A percentile compares a stretch with the other conserved stretches of the same genome.
Evolutionary conservation across 805 yeast genomes (phyloP).

Genomic region (Hanseniaspora clermontiae): DNA sequence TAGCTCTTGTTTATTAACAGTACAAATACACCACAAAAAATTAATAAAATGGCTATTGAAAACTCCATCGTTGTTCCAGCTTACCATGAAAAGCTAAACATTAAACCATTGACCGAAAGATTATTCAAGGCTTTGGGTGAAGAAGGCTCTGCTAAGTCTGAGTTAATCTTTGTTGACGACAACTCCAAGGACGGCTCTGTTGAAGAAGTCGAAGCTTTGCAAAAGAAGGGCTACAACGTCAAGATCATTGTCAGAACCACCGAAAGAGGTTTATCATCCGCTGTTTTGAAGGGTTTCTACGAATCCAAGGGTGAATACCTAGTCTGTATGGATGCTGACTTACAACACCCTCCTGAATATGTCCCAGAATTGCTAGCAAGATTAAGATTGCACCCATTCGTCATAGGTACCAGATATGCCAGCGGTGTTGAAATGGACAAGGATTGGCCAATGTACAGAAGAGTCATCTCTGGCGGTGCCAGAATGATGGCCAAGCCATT

Average conservation of each 20-base stretch:
- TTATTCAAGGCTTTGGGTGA: conserved; percentile 38
- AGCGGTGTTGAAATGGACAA: conserved; percentile 43
- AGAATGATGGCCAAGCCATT: conserved; percentile 38
- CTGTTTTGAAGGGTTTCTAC: conserved; percentile 37
- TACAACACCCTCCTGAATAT: conserved; percentile 42
- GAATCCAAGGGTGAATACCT: conserved; percentile 37
- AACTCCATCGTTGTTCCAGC: conserved; percentile 39
- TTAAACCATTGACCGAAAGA: conserved; percentile 38
- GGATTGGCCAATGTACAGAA: conserved; percentile 41
- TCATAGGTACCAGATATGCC: conserved; percentile 41
- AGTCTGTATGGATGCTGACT: conserved; percentile 43
- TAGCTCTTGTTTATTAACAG: too few species aligned
- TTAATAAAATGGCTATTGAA: conserved; percentile 22
- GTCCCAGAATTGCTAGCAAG: conserved; percentile 35
- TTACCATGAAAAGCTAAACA: conserved; percentile 38
- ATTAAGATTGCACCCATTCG: conserved; percentile 33
- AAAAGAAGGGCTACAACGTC: conserved; percentile 37
- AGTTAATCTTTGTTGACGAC: conserved; percentile 40
- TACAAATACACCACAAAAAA: too few species aligned
- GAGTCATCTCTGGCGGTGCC: conserved; percentile 39
- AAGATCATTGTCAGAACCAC: conserved; percentile 38
- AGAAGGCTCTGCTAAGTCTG: conserved; percentile 32
- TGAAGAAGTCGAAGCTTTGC: conserved; percentile 36
- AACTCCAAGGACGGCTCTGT: conserved; percentile 41
- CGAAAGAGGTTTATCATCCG: conserved; percentile 40